Conservation (phyloP, 106 monocot genomes). For the Dendrobium officinale region DNA sequence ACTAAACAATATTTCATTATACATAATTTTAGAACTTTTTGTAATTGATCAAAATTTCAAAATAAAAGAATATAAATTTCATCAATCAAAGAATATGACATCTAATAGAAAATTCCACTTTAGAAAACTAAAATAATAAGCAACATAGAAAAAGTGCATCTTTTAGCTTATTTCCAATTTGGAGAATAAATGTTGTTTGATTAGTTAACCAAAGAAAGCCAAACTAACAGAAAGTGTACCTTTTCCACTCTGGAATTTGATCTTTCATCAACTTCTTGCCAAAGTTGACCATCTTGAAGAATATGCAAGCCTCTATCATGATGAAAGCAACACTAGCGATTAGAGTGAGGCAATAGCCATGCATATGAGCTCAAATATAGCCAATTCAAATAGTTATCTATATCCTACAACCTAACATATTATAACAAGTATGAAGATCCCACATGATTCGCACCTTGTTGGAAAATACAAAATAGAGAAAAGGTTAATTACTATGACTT, state of each 20-base stretch:
- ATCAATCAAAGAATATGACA: background rate
- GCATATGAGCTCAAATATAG: background rate
- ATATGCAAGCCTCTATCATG: conserved; percentile 4
- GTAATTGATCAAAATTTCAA: background rate
- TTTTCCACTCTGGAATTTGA: conserved; percentile 80
- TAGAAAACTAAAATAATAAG: background rate
- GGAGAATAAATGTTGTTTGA: background rate
- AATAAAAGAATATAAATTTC: background rate
- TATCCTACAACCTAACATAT: background rate
- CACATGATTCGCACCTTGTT: background rate
- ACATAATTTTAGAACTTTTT: background rate
- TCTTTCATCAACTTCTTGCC: conserved; percentile 72
- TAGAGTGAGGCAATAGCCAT: background rate
- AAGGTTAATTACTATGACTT: background rate
- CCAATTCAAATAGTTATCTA: background rate
- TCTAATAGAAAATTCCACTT: background rate
- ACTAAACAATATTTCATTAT: background rate
- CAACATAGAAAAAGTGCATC: background rate
- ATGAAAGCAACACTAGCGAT: background rate
- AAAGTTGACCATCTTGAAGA: conserved; percentile 71
- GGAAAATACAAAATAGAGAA: background rate
- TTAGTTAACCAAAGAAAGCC: background rate
- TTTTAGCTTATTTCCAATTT: background rate
- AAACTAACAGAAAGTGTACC: conserved; percentile 33
- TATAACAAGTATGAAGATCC: background rate